Conservation (phyloP, 179 eudicot species). For the Camellia oleifera region DNA sequence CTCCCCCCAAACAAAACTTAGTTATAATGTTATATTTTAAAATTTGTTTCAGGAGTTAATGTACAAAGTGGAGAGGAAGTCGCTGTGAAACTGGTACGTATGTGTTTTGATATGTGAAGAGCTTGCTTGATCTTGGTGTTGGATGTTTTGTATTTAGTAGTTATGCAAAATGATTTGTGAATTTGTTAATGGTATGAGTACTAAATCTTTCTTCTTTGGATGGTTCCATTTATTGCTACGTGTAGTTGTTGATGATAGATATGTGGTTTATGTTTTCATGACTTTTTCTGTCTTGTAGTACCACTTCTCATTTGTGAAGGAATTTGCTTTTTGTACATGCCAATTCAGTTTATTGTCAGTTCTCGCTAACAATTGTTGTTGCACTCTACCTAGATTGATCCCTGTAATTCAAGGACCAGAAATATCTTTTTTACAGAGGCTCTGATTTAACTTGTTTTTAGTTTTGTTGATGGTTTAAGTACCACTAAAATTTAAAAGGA, state of each 20-base stretch:
- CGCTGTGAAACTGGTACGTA: constrained; percentile 87
- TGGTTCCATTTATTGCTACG: background rate
- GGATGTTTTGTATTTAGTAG: background rate
- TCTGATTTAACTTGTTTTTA: background rate
- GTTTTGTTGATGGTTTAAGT: background rate
- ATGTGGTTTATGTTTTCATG: background rate
- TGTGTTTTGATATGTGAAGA: background rate
- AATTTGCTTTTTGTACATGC: background rate
- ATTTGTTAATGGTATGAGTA: background rate
- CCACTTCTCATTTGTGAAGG: background rate
- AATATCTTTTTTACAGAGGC: background rate
- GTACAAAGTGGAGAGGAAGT: constrained; percentile 89
- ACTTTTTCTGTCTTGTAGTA: background rate
- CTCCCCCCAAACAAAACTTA: background rate
- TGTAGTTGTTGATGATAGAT: background rate
- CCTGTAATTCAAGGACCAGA: background rate
- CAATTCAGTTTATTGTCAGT: background rate
- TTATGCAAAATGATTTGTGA: background rate
- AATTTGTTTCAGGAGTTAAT: constrained; percentile 56
- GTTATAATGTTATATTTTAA: constrained; percentile 1
- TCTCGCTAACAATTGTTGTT: background rate
- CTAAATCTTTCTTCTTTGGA: background rate
- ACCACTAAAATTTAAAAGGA: background rate
- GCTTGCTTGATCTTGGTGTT: constrained; percentile 6
- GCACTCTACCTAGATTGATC: background rate